phyloP scores from a whole-genome alignment of 805 yeast genomes.

The Sugiyamaella floridensis region DNA sequence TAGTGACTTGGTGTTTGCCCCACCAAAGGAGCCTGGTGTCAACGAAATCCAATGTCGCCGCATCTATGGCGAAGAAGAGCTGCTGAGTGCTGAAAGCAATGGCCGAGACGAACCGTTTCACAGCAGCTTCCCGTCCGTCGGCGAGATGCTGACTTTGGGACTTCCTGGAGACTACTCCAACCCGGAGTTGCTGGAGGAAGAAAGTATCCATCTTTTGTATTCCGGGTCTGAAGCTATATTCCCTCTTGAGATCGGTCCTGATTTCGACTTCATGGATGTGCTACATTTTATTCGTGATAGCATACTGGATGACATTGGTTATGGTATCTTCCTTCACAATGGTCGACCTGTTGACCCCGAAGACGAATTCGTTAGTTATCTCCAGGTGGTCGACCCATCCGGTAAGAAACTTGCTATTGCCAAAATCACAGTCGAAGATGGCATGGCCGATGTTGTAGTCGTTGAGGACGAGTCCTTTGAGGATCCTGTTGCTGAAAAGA shows the following conservation, averaged over 20 bases:
- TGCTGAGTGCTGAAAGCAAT: neutral
- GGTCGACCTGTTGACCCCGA: neutral
- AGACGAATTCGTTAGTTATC: neutral
- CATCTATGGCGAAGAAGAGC: conserved; percentile 9
- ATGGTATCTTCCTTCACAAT: neutral
- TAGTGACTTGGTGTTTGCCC: conserved; percentile 30
- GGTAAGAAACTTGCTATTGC: neutral
- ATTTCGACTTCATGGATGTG: neutral
- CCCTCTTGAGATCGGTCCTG: neutral
- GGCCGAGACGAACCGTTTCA: neutral
- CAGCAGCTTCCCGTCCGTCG: neutral
- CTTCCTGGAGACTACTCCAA: neutral
- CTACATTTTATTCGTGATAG: neutral
- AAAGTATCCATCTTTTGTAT: neutral
- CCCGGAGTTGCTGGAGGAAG: neutral
- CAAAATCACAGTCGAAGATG: neutral
- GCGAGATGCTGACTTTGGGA: neutral
- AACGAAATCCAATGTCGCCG: conserved; percentile 24
- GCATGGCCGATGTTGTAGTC: neutral
- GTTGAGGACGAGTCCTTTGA: neutral
- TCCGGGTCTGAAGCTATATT: neutral
- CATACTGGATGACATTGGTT: neutral
- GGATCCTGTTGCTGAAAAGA: neutral
- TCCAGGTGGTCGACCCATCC: neutral
- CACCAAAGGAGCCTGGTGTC: conserved; percentile 26